phyloP scores from a whole-genome alignment of 2,329 filamentous ascomycete genomes.

The Lecanosticta acicola region DNA sequence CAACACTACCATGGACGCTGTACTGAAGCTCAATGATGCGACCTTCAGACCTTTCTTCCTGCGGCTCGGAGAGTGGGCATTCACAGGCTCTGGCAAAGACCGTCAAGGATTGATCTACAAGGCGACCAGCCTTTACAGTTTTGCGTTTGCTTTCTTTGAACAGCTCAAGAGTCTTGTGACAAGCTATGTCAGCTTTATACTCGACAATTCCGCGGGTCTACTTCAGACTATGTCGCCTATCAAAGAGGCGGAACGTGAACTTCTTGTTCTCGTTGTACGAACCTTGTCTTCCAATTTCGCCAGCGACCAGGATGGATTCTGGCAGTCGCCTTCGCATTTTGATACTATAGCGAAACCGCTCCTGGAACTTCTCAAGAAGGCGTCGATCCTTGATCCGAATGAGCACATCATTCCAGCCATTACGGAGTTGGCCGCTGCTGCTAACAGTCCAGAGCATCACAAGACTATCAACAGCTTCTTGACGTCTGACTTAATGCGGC shows the following conservation, averaged over 20 bases:
- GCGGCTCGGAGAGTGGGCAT: slow-evolving; percentile 77
- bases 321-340: slow-evolving; percentile 88
- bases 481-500: slow-evolving; percentile 66
- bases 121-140: slow-evolving; percentile 72
- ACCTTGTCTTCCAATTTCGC: slow-evolving; percentile 72
- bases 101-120: slow-evolving; percentile 54
- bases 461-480: slow-evolving; percentile 79
- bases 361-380: slow-evolving; percentile 52
- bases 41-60: slow-evolving; percentile 89
- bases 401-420: slow-evolving; percentile 63
- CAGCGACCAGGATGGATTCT: slow-evolving; percentile 90
- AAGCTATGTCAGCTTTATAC: slow-evolving; percentile 77
- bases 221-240: slow-evolving; percentile 42
- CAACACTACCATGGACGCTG: slow-evolving; percentile 75
- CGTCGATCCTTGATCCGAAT: slow-evolving; percentile 43
- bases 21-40: slow-evolving; percentile 93
- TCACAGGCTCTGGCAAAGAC: slow-evolving; percentile 57
- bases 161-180: slow-evolving; percentile 91
- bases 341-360: slow-evolving; percentile 64
- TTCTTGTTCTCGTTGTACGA: slow-evolving; percentile 65
- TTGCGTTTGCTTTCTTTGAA: slow-evolving; percentile 73
- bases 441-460: slow-evolving; percentile 81
- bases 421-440: slow-evolving; percentile 71
- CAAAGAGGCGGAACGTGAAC: slow-evolving; percentile 48
- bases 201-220: slow-evolving; percentile 66